These are phyloP conservation scores for Neoascochyta sp. DNA, from an alignment of 2,329 filamentous ascomycete genomes.

Conservation along the genomic window DNA sequence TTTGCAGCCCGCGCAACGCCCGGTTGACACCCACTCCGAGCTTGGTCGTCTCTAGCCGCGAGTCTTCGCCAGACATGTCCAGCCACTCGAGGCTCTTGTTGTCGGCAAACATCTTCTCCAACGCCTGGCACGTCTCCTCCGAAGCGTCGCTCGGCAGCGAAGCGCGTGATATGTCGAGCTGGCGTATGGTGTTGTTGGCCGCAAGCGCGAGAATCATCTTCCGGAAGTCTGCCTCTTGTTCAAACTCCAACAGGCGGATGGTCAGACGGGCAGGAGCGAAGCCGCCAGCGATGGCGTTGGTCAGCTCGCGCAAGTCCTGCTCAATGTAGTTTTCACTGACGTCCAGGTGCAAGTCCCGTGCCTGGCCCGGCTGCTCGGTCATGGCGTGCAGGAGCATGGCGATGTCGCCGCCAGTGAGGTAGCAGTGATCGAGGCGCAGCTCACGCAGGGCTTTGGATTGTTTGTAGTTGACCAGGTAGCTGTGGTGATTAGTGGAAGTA, in stretches of 20 bases:
- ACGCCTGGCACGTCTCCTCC: constrained; percentile 61
- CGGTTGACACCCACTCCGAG: constrained; percentile 66
- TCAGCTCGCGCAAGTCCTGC: constrained; percentile 50
- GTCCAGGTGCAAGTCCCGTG: constrained; percentile 61
- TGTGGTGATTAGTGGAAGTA: constrained; percentile 21
- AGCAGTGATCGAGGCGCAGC: constrained; percentile 64
- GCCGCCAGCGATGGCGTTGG: constrained; percentile 50
- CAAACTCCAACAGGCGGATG: constrained; percentile 66
- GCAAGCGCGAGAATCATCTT: constrained; percentile 60
- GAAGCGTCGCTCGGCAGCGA: constrained; percentile 67
- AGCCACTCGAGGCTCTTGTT: constrained; percentile 64
- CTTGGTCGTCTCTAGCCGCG: constrained; percentile 65
- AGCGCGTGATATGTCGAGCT: constrained; percentile 66
- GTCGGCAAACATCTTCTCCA: constrained; percentile 62
- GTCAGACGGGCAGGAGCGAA: constrained; percentile 61
- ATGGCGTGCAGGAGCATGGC: constrained; percentile 64
- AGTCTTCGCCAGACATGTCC: constrained; percentile 68
- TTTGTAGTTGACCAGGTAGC: constrained; percentile 59
- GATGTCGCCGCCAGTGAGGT: constrained; percentile 61
- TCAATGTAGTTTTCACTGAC: constrained; percentile 62
- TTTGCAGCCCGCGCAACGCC: constrained; percentile 61
- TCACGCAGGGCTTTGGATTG: constrained; percentile 58
- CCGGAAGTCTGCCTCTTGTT: constrained; percentile 61
- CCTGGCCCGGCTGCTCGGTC: constrained; percentile 47
- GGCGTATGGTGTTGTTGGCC: constrained; percentile 59